phyloP scores from a whole-genome alignment of 2,329 filamentous ascomycete species.

The Aspergillus hiratsukae region DNA sequence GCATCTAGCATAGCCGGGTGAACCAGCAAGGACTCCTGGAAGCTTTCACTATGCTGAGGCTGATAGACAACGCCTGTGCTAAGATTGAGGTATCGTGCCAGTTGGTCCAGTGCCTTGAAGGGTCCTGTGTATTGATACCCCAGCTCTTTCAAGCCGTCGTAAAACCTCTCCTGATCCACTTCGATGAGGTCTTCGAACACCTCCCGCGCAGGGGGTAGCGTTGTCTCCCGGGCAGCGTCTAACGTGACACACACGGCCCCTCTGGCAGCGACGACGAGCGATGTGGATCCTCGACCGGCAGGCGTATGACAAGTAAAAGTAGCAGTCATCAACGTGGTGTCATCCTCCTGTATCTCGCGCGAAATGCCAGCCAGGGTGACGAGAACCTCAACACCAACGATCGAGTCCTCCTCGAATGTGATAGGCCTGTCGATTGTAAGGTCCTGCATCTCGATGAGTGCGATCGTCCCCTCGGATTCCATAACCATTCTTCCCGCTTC shows the following conservation, averaged over 20 bases:
- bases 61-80: neutral
- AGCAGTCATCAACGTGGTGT: neutral
- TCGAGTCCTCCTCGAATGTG: neutral
- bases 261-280: neutral
- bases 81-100: constrained; percentile 2
- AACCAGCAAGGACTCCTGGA: constrained; percentile 1
- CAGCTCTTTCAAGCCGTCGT: constrained; percentile 1
- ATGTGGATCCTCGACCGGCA: neutral
- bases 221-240: neutral
- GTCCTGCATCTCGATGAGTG: neutral
- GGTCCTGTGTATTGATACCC: neutral
- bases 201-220: neutral
- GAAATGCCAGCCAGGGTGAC: constrained; percentile 1
- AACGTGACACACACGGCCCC: neutral
- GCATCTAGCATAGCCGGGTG: constrained; percentile 17
- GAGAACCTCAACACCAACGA: neutral
- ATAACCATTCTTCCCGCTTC: too few relatives aligned
- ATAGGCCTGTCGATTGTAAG: constrained; percentile 1
- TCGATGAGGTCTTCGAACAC: constrained; percentile 2
- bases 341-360: neutral
- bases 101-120: neutral
- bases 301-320: too few relatives aligned
- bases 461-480: too few relatives aligned
- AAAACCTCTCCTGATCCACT: constrained; percentile 3
- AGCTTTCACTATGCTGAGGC: neutral